Evolutionary conservation across 441 rosid genomes (phyloP).

Genomic region (Euphorbia celastroides): DNA sequence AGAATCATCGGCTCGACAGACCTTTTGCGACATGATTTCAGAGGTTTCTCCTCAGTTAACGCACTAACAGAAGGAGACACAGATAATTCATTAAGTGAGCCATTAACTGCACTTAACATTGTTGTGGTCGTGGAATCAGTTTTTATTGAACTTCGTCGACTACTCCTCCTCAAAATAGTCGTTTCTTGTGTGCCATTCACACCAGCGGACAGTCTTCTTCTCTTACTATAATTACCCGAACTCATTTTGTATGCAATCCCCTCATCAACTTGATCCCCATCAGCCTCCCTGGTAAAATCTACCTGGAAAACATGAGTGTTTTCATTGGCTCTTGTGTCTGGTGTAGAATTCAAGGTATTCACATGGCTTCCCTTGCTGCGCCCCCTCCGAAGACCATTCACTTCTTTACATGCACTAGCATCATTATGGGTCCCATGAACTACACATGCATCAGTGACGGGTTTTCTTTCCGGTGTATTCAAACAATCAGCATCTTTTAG

Average conservation of each 20-base stretch:
- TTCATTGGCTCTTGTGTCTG: not conserved
- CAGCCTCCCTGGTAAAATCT: constrained; percentile 14
- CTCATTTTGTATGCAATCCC: constrained; percentile 29
- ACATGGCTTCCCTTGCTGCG: constrained; percentile 20
- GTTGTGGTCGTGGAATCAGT: constrained; percentile 24
- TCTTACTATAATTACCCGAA: constrained; percentile 42
- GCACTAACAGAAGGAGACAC: constrained; percentile 53
- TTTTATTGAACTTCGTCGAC: constrained; percentile 56
- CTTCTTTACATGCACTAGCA: not conserved
- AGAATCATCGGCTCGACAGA: constrained; percentile 36
- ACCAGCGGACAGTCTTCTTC: constrained; percentile 40
- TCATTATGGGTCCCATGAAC: constrained; percentile 9
- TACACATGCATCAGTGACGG: constrained; percentile 2
- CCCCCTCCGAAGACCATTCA: constrained; percentile 12
- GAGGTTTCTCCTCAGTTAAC: constrained; percentile 49
- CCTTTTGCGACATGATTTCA: constrained; percentile 21
- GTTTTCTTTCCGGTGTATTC: constrained; percentile 29
- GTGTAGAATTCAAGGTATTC: too few species aligned
- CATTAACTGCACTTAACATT: too few species aligned
- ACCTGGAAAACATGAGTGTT: constrained; percentile 13
- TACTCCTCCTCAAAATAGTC: constrained; percentile 70
- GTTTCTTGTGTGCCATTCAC: constrained; percentile 32
- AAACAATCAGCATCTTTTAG: constrained; percentile 27
- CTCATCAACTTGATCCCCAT: constrained; percentile 32
- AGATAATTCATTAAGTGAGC: constrained; percentile 32